These are phyloP conservation scores for Nemania sp. DNA, from an alignment of 2,329 filamentous ascomycete species.

Conservation along the genomic window DNA sequence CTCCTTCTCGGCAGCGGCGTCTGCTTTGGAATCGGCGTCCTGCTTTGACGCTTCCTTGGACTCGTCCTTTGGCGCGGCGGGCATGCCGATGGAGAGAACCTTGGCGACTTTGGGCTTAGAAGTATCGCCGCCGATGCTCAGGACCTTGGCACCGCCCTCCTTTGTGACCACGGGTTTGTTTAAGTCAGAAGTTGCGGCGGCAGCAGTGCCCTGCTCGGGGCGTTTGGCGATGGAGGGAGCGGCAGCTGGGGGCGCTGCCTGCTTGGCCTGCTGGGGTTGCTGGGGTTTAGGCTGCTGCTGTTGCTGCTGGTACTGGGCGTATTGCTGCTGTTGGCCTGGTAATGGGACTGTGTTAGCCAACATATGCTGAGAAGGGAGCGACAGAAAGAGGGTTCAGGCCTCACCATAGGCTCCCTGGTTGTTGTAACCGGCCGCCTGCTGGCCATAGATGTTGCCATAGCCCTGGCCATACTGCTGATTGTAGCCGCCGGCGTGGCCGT, in stretches of 20 bases:
- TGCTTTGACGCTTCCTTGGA: conserved; percentile 46
- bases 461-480: conserved; percentile 56
- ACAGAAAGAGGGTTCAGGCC: background rate
- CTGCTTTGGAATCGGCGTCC: conserved; percentile 36
- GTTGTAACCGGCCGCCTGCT: conserved; percentile 47
- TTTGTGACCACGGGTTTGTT: conserved; percentile 58
- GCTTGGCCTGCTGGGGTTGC: conserved; percentile 50
- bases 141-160: conserved; percentile 63
- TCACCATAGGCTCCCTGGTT: conserved; percentile 47
- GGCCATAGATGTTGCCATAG: conserved; percentile 55
- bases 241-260: conserved; percentile 42
- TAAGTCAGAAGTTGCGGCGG: conserved; percentile 46
- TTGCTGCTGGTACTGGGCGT: conserved; percentile 58
- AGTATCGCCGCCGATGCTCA: conserved; percentile 62
- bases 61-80: conserved; percentile 58
- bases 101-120: conserved; percentile 61
- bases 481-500: conserved; percentile 49
- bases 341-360: conserved; percentile 11
- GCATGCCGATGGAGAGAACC: conserved; percentile 74
- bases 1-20: conserved; percentile 36
- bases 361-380: background rate
- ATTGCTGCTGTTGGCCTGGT: conserved; percentile 55
- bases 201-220: conserved; percentile 50
- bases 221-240: conserved; percentile 67
- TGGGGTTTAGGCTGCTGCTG: conserved; percentile 48